Percentiles rank a stretch among this genome's conserved stretches.
These are phyloP conservation scores for Staphylotrichum longicolle DNA, from an alignment of 495 filamentous ascomycete species.

Conservation along the genomic window DNA sequence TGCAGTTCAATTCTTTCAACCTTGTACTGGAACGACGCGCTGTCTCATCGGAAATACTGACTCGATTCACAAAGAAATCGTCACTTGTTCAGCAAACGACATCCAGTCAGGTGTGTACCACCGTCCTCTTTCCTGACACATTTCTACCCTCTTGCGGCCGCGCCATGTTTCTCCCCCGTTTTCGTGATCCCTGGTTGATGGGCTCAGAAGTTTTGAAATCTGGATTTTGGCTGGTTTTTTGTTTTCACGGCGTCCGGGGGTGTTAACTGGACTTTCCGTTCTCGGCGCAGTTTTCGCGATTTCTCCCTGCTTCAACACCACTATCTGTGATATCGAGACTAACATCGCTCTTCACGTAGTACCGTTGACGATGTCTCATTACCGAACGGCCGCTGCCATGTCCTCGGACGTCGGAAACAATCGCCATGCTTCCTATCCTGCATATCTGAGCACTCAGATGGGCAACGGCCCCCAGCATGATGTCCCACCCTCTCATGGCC, in stretches of 20 bases:
- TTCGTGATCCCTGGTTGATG: too few relatives aligned
- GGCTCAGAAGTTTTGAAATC: too few relatives aligned
- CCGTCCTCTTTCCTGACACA: background rate
- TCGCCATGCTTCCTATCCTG: slow-evolving; percentile 29
- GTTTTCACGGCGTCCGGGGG: too few relatives aligned
- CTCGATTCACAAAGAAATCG: background rate
- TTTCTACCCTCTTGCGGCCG: too few relatives aligned
- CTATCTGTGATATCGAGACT: background rate
- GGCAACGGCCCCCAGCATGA: slow-evolving; percentile 29
- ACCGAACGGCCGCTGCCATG: slow-evolving; percentile 27
- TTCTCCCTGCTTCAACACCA: background rate
- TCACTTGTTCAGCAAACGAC: background rate
- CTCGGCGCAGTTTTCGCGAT: too few relatives aligned
- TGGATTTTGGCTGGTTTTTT: too few relatives aligned
- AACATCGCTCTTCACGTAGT: slow-evolving; percentile 12
- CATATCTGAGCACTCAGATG: slow-evolving; percentile 29
- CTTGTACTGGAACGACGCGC: background rate
- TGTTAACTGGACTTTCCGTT: background rate
- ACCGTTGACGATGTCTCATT: slow-evolving; percentile 29
- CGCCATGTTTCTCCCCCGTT: too few relatives aligned
- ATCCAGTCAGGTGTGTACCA: slow-evolving; percentile 1
- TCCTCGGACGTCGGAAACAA: slow-evolving; percentile 28
- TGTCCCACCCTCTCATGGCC: slow-evolving; percentile 23
- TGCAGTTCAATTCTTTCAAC: background rate
- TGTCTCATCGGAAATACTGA: background rate